Base-by-base conservation (phyloP, 257 asterid genomes). In the Solanum ossicruentum region DNA sequence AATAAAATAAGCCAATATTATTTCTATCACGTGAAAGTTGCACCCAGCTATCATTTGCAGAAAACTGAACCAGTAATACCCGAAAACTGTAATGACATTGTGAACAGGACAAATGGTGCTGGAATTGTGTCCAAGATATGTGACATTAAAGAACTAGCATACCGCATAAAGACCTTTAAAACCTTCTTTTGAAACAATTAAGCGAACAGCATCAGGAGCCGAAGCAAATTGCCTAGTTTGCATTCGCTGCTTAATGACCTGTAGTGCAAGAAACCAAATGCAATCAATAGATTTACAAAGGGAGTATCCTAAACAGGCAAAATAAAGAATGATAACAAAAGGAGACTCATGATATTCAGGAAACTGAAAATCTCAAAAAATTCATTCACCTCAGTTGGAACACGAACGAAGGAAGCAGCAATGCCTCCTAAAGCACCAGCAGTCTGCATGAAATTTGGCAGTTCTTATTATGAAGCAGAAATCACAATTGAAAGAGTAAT, bases 201-300 rank as follows among this genome's bases (percentile, higher is more conserved):
- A 90, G 69, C 94, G 91, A 73, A 96, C 97, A 77, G 99, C 98
- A 90, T 89, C 92, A 83, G 98, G 97, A 49, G 98, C 97, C 80
- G 99, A 95, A 83, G 91, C 88, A 92, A 96, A 96, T 89, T 96
- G 99, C 82, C 95, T 91, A 39, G 98, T 96, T 86, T 96, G 99
- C 98, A 96, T 90, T 81, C 99, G 93, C 88, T 93, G 98, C 93
- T 96, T 96, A 87, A 96, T 95, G 88, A 96, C 99, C 99, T 96
- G 92, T 83, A 89, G 84, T 83, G 85, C 87, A 89, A 82, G 78
- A 88, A 84, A 71, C 71, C 72, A 16, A 72, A 58, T 21, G 55
- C 58, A 78, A 65, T 72, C 83, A 67, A 39, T 17, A 36, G 20
- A 45, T 45, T 63, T 63, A 82, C 56, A 45, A 16, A 52, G 83